Conservation (phyloP, 169 alveolate genomes). For the Toxoplasma gondii region DNA sequence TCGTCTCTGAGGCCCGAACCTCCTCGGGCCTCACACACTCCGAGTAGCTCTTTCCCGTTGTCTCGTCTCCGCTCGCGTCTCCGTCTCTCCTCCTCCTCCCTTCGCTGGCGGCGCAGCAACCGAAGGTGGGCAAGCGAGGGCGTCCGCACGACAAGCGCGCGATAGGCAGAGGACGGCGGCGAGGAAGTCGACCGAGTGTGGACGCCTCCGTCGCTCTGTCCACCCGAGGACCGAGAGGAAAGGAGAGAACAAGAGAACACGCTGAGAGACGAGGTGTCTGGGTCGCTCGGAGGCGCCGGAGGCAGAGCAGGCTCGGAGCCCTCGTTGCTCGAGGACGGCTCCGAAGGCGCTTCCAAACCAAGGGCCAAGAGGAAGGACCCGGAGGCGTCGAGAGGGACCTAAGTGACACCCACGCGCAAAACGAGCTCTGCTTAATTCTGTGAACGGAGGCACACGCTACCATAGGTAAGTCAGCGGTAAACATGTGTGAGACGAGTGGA, state of each 20-base stretch:
- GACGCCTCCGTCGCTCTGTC: neutral
- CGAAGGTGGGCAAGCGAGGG: neutral
- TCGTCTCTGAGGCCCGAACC: neutral
- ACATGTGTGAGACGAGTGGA: too few relatives aligned
- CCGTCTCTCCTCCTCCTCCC: neutral
- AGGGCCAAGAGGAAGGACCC: slow-evolving; percentile 22
- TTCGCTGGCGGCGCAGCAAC: neutral
- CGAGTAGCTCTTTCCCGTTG: neutral
- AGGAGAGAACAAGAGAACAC: neutral
- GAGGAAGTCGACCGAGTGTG: neutral
- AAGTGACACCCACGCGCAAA: neutral
- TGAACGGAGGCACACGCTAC: too few relatives aligned
- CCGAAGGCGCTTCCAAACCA: slow-evolving; percentile 25
- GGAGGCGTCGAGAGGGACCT: slow-evolving; percentile 14
- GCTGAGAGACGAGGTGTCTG: neutral
- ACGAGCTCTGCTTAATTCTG: neutral
- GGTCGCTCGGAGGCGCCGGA: neutral
- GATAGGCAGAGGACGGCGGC: neutral
- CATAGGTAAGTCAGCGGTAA: too few relatives aligned
- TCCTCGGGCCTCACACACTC: neutral
- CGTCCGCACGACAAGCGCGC: slow-evolving; percentile 2
- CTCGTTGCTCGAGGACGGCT: neutral
- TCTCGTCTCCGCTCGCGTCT: neutral
- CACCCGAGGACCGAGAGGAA: neutral
- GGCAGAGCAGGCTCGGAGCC: neutral